A percentile compares a stretch with the other conserved stretches of the same genome.
Conservation (phyloP, 768 basidiomycete genomes). For the Boletus insuetus region DNA sequence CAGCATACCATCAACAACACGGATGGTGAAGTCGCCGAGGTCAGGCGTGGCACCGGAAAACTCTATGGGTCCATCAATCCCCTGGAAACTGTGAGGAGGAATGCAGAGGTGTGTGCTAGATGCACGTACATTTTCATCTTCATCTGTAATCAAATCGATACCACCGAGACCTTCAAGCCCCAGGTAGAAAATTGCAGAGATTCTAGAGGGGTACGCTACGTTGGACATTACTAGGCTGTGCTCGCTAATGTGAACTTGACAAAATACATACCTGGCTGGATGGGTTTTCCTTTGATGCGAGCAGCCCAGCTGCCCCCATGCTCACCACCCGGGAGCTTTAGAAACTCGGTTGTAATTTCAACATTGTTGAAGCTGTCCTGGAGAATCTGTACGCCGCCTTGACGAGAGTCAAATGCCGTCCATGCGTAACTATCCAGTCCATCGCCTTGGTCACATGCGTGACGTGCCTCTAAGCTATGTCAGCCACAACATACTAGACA, state of each 20-base stretch:
- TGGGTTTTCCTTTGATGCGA: conserved; percentile 76
- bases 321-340: conserved; percentile 81
- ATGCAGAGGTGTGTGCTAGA: background rate
- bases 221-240: conserved; percentile 26
- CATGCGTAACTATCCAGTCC: conserved; percentile 80
- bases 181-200: conserved; percentile 82
- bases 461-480: conserved; percentile 58
- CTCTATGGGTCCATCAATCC: conserved; percentile 64
- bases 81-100: conserved; percentile 44
- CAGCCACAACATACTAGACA: background rate
- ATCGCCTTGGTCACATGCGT: conserved; percentile 88
- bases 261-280: conserved; percentile 51
- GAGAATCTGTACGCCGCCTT: conserved; percentile 83
- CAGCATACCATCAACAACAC: conserved; percentile 69
- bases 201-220: conserved; percentile 49
- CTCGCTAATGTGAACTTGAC: background rate
- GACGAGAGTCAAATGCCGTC: conserved; percentile 82
- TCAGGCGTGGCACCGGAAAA: conserved; percentile 75
- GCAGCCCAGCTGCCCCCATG: conserved; percentile 89
- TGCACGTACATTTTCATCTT: conserved; percentile 63
- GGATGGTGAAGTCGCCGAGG: conserved; percentile 78
- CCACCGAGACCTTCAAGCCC: conserved; percentile 87
- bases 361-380: conserved; percentile 83
- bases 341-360: conserved; percentile 75
- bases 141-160: conserved; percentile 74